Conservation (phyloP, 192 early-diverging fungal species). For the Chytriomyces sp. region DNA sequence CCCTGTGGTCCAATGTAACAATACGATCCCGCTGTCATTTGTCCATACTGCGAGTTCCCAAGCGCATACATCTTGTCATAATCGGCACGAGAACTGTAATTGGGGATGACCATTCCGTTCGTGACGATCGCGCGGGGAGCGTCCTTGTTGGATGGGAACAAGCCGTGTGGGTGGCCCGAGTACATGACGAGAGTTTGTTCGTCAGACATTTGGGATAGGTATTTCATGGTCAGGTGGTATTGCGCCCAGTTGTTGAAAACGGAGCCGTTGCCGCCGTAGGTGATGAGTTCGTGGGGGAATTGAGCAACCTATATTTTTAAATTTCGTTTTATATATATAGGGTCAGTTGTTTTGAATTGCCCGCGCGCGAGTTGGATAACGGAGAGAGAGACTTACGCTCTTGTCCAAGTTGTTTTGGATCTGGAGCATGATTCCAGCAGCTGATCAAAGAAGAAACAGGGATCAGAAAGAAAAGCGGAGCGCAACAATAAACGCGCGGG, state of each 20-base stretch:
- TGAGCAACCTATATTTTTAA: slow-evolving; percentile 12
- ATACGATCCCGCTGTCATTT: slow-evolving; percentile 36
- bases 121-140: slow-evolving; percentile 32
- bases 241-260: slow-evolving; percentile 39
- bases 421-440: slow-evolving; percentile 31
- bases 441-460: neutral
- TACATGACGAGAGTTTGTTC: slow-evolving; percentile 38
- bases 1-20: slow-evolving; percentile 42
- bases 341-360: too few species aligned
- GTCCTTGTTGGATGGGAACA: slow-evolving; percentile 33
- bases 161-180: slow-evolving; percentile 34
- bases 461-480: neutral
- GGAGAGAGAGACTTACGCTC: neutral
- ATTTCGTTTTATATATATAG: too few species aligned
- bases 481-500: neutral
- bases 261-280: slow-evolving; percentile 40
- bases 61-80: slow-evolving; percentile 37
- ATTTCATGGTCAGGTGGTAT: slow-evolving; percentile 36
- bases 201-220: slow-evolving; percentile 33
- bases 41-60: slow-evolving; percentile 27
- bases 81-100: slow-evolving; percentile 20
- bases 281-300: slow-evolving; percentile 39
- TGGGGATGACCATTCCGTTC: slow-evolving; percentile 39
- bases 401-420: slow-evolving; percentile 38
- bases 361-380: neutral